phyloP scores from a whole-genome alignment of 2,329 filamentous ascomycete species.

The Nannizziopsis arthrosporioides region DNA sequence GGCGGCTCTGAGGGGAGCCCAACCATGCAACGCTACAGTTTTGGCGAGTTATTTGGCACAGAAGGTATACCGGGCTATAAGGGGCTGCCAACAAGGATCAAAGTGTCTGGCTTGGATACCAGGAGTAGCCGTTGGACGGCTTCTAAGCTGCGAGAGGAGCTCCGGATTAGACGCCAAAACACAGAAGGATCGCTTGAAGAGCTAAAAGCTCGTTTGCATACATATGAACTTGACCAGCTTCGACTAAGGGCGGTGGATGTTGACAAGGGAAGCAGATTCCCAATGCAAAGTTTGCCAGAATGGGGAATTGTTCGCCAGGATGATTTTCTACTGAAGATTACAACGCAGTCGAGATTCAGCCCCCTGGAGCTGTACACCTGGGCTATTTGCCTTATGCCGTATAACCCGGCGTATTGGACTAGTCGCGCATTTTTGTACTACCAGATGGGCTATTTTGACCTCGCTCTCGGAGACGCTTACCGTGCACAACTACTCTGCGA shows the following conservation, averaged over 20 bases:
- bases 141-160: slow-evolving; percentile 12
- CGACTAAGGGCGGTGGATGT: not conserved
- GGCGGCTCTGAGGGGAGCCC: not conserved
- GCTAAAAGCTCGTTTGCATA: slow-evolving; percentile 18
- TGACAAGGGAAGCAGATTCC: slow-evolving; percentile 16
- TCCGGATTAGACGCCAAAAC: slow-evolving; percentile 15
- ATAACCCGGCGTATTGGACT: slow-evolving; percentile 30
- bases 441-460: slow-evolving; percentile 24
- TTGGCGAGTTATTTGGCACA: slow-evolving; percentile 15
- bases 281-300: slow-evolving; percentile 20
- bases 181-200: slow-evolving; percentile 10
- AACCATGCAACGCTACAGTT: slow-evolving; percentile 9
- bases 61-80: not conserved
- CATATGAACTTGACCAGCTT: slow-evolving; percentile 15
- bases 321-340: slow-evolving; percentile 16
- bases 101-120: slow-evolving; percentile 14
- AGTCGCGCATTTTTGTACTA: slow-evolving; percentile 28
- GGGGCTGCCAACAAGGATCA: not conserved
- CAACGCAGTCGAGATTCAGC: slow-evolving; percentile 13
- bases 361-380: slow-evolving; percentile 29
- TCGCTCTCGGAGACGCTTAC: slow-evolving; percentile 30
- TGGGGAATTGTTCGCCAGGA: slow-evolving; percentile 19
- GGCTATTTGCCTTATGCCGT: slow-evolving; percentile 26
- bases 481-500: slow-evolving; percentile 27
- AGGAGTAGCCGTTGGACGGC: slow-evolving; percentile 16